Conservation (phyloP, 176 grass and related monocot species). For the Hyparrhenia diplandra region DNA sequence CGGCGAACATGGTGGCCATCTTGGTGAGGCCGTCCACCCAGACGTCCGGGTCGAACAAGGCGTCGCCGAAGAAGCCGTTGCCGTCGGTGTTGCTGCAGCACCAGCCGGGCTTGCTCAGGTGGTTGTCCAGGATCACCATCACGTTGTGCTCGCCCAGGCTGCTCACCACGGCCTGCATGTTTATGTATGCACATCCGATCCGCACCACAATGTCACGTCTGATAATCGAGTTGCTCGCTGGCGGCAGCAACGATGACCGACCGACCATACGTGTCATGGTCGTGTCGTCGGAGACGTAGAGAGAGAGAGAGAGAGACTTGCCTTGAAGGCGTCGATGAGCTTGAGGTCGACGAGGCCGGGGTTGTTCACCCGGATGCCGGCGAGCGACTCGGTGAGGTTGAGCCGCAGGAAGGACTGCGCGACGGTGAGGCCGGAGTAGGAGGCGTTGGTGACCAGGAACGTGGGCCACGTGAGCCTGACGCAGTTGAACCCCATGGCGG, state of each 20-base stretch:
- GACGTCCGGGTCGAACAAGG: conserved; percentile 58
- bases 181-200: not conserved
- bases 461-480: conserved; percentile 82
- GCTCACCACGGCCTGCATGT: conserved; percentile 69
- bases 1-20: conserved; percentile 66
- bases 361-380: conserved; percentile 53
- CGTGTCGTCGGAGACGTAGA: not conserved
- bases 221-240: too few relatives aligned
- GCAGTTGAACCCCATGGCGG: conserved; percentile 83
- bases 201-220: not conserved
- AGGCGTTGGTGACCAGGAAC: conserved; percentile 62
- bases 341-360: conserved; percentile 59
- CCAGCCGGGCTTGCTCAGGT: conserved; percentile 85
- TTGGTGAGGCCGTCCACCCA: conserved; percentile 63
- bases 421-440: conserved; percentile 60
- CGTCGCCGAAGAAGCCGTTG: conserved; percentile 91
- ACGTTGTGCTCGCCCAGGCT: conserved; percentile 57
- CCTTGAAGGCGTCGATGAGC: conserved; percentile 81
- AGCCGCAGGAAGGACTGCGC: conserved; percentile 52
- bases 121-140: conserved; percentile 95
- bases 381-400: conserved; percentile 56
- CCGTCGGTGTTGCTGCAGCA: conserved; percentile 68
- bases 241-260: not conserved
- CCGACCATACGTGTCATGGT: not conserved
- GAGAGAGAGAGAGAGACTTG: not conserved